Conservation (phyloP, 140 eudicot species). For the Cichorium intybus region DNA sequence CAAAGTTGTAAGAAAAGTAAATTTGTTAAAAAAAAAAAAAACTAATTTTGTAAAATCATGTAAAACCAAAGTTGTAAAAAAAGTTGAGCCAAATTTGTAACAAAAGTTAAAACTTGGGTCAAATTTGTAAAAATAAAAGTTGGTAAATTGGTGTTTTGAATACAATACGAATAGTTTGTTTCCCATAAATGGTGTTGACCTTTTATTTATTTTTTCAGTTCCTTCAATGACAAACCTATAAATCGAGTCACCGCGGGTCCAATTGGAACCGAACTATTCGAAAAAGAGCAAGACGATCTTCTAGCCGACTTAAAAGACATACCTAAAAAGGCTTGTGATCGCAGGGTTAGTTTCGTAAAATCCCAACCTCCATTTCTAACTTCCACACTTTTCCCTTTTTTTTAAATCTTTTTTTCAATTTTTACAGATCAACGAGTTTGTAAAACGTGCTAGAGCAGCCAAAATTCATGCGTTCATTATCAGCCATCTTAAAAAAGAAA, state of each 20-base stretch:
- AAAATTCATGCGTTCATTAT: constrained; percentile 91
- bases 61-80: too few relatives aligned
- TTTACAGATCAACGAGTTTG: constrained; percentile 89
- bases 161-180: too few relatives aligned
- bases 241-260: constrained; percentile 70
- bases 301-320: constrained; percentile 83
- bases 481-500: constrained; percentile 89
- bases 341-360: constrained; percentile 59
- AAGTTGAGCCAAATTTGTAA: too few relatives aligned
- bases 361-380: background rate
- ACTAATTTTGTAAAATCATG: too few relatives aligned
- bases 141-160: too few relatives aligned
- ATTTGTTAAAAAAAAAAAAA: too few relatives aligned
- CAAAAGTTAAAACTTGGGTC: too few relatives aligned
- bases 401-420: background rate
- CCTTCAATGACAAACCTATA: constrained; percentile 91
- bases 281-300: constrained; percentile 95
- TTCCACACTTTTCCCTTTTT: too few relatives aligned
- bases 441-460: constrained; percentile 97
- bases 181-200: too few relatives aligned
- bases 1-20: too few relatives aligned
- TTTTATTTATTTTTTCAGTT: constrained; percentile 43
- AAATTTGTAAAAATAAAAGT: too few relatives aligned
- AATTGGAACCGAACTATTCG: constrained; percentile 85
- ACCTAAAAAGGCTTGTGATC: constrained; percentile 98